Base-by-base conservation (phyloP, 2,329 filamentous ascomycete species). In the Xylaria sp. region DNA sequence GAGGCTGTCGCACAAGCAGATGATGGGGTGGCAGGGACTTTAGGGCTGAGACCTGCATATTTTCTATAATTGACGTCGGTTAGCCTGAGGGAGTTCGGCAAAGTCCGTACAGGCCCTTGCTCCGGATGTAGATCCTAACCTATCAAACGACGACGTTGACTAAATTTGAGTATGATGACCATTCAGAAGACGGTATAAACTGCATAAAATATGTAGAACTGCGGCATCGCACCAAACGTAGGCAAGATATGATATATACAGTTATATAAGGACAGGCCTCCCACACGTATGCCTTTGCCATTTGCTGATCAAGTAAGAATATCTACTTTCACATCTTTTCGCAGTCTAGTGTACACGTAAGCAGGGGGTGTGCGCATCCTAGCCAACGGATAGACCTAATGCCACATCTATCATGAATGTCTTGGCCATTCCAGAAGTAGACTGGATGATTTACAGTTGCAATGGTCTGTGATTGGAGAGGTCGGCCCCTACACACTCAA, bases 21-120 rank as follows among this genome's bases (percentile, higher is more conserved):
- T 46, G 26, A 13, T 31, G 42, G 5, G 36, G 23, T 51, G 33
- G 48, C 46, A 44, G 23, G 40, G 44, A 44, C 11, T 36, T 28
- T 57, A 62, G 59, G 61, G 61, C 66, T 68, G 66, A 62, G 51
- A 49, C 51, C 28, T 42, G 58, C 58, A 38, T 31, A 36, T 53
- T 53, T 61, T 66, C 66, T 65, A 68, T 65, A 51, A 57, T 65
- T 65, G 57, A 60, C 62, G 31, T 57, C 36, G 53, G 23, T 23
- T 56, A n/a, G 38, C 28, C 31, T 54, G n/a, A 20, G 36, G 20
- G 5, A 26, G 11, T 10, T 15, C 66, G 49, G 49, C 20, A 61
- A 51, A 54, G 63, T 56, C 54, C 38, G 60, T 23, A 59, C 23
- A 54, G 56, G 46, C 54, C 46, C 65, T 28, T 67, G 38, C 17